A percentile compares a stretch with the other conserved stretches of the same genome.
Conservation (phyloP, 805 yeast genomes). For the Nakazawaea populi region DNA sequence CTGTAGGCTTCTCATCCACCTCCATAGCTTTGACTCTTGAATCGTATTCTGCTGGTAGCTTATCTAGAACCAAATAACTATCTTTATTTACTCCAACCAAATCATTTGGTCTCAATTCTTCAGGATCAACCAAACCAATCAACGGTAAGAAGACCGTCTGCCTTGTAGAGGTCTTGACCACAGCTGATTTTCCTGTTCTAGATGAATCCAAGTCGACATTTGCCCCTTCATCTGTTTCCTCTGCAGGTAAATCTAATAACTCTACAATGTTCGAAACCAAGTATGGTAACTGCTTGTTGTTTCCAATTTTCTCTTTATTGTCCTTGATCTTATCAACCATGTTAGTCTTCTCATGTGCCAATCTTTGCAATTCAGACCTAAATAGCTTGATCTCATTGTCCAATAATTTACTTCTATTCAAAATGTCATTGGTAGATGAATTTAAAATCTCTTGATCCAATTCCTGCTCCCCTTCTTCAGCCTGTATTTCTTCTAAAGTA, state of each 20-base stretch:
- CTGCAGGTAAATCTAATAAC: conserved; percentile 80
- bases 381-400: conserved; percentile 95
- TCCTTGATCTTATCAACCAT: conserved; percentile 94
- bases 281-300: conserved; percentile 93
- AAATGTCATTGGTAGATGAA: conserved; percentile 75
- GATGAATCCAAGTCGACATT: conserved; percentile 90
- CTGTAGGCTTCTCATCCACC: conserved; percentile 98
- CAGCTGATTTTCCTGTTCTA: conserved; percentile 94
- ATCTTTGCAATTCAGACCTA: conserved; percentile 84
- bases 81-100: conserved; percentile 97
- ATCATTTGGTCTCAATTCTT: conserved; percentile 92
- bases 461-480: conserved; percentile 43
- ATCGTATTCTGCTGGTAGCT: conserved; percentile 95
- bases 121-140: conserved; percentile 92
- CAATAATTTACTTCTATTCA: conserved; percentile 77
- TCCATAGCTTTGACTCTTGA: conserved; percentile 98
- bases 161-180: conserved; percentile 93
- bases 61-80: conserved; percentile 87
- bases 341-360: conserved; percentile 86
- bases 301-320: conserved; percentile 91
- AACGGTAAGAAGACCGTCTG: conserved; percentile 96
- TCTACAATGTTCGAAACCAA: conserved; percentile 96
- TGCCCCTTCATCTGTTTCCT: conserved; percentile 85
- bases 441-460: conserved; percentile 77
- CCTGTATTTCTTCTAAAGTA: conserved; percentile 77